phyloP scores from a whole-genome alignment of 306 rosid species.

The Casuarina glauca region DNA sequence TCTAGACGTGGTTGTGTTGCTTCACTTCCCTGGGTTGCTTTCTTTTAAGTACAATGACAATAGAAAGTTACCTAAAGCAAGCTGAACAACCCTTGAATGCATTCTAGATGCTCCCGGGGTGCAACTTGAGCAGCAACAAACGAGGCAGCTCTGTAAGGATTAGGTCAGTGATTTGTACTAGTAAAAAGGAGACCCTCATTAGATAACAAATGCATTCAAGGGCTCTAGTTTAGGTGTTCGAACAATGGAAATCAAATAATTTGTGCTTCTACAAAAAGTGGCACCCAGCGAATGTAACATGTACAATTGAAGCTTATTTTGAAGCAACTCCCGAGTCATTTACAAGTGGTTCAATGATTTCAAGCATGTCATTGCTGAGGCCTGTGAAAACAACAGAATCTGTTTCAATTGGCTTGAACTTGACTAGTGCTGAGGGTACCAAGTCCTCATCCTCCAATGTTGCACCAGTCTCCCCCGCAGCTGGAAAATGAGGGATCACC shows the following conservation, averaged over 20 bases:
- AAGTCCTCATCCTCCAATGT: conserved; percentile 83
- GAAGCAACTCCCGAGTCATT: conserved; percentile 43
- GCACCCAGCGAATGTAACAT: neutral
- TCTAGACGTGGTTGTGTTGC: too few relatives aligned
- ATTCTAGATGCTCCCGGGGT: too few relatives aligned
- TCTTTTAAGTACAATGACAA: too few relatives aligned
- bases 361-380: conserved; percentile 76
- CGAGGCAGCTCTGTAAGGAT: too few relatives aligned
- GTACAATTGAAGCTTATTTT: conserved; percentile 16
- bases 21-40: too few relatives aligned
- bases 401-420: conserved; percentile 88
- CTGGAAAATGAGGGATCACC: conserved; percentile 62
- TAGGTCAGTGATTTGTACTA: too few relatives aligned
- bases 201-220: neutral
- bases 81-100: too few relatives aligned
- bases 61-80: too few relatives aligned
- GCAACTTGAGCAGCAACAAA: too few relatives aligned
- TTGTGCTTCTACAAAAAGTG: neutral
- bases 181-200: neutral
- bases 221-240: neutral
- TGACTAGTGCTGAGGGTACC: conserved; percentile 88
- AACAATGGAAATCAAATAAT: neutral
- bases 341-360: conserved; percentile 81
- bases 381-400: conserved; percentile 85
- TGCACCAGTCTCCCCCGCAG: conserved; percentile 45